Conservation (phyloP, 306 rosid species). For the Vigna unguiculata region DNA sequence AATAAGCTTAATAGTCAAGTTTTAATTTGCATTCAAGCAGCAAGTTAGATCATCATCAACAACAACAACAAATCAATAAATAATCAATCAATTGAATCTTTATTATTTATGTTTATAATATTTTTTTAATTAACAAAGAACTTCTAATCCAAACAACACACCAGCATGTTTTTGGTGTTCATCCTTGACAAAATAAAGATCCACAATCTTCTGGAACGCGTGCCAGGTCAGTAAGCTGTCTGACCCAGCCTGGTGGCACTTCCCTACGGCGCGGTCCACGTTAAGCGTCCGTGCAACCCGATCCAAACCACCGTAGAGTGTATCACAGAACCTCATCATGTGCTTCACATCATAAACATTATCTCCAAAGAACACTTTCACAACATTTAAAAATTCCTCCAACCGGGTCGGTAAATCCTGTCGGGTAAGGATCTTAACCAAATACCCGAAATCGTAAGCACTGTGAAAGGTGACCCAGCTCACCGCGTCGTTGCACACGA, state of each 20-base stretch:
- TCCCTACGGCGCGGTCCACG: slow-evolving; percentile 76
- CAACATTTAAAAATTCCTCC: slow-evolving; percentile 50
- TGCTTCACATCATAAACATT: slow-evolving; percentile 74
- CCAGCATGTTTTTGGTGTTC: slow-evolving; percentile 70
- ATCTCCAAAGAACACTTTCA: slow-evolving; percentile 61
- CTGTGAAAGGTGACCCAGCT: slow-evolving; percentile 81
- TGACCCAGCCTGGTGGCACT: slow-evolving; percentile 88
- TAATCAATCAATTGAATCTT: slow-evolving; percentile 37
- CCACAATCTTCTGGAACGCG: slow-evolving; percentile 76
- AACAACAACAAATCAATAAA: neutral
- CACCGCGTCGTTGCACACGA: slow-evolving; percentile 58
- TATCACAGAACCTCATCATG: slow-evolving; percentile 69
- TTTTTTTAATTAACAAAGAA: slow-evolving; percentile 13
- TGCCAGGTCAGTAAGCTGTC: slow-evolving; percentile 85
- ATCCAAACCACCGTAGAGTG: slow-evolving; percentile 74
- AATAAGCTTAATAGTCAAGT: neutral
- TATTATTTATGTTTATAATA: neutral
- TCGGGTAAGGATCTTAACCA: slow-evolving; percentile 71
- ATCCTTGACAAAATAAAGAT: slow-evolving; percentile 59
- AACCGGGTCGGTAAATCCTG: slow-evolving; percentile 49
- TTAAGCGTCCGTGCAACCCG: slow-evolving; percentile 66
- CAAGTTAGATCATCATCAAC: neutral
- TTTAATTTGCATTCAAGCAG: neutral
- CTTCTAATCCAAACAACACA: slow-evolving; percentile 70
- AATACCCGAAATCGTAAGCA: slow-evolving; percentile 73